Conservation (phyloP, 2,329 filamentous ascomycete species). For the Zopfia rhizophila region DNA sequence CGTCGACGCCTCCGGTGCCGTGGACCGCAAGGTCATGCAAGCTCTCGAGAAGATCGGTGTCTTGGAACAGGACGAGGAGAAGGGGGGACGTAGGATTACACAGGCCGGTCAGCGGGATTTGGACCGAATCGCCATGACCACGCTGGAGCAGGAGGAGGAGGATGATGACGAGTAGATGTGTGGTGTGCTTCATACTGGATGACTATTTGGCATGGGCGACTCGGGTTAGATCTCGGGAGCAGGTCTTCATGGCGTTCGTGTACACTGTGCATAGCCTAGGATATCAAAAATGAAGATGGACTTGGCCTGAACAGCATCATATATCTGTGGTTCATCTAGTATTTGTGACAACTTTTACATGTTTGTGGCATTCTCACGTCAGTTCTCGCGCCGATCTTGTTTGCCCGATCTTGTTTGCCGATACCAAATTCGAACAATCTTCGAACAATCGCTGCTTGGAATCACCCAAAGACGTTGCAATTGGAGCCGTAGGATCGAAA, state of each 20-base stretch:
- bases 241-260: slow-evolving; percentile 51
- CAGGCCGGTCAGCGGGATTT: slow-evolving; percentile 98
- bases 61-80: slow-evolving; percentile 96
- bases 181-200: slow-evolving; percentile 18
- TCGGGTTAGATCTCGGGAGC: slow-evolving; percentile 41
- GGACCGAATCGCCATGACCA: slow-evolving; percentile 74
- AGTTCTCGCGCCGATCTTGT: too few relatives aligned
- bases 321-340: too few relatives aligned
- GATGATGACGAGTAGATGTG: slow-evolving; percentile 54
- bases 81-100: slow-evolving; percentile 98
- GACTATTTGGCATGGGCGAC: slow-evolving; percentile 38
- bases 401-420: too few relatives aligned
- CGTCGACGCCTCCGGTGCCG: slow-evolving; percentile 92
- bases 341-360: too few relatives aligned
- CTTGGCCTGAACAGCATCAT: slow-evolving; percentile 46
- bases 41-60: slow-evolving; percentile 99
- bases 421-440: too few relatives aligned
- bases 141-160: slow-evolving; percentile 62
- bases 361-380: too few relatives aligned
- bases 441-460: too few relatives aligned
- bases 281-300: slow-evolving; percentile 45
- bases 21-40: slow-evolving; percentile 98
- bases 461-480: too few relatives aligned
- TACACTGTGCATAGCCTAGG: slow-evolving; percentile 46
- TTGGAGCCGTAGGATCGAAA: too few relatives aligned